Conservation (phyloP, 345 rosid species). For the Tarenaya hassleriana region DNA sequence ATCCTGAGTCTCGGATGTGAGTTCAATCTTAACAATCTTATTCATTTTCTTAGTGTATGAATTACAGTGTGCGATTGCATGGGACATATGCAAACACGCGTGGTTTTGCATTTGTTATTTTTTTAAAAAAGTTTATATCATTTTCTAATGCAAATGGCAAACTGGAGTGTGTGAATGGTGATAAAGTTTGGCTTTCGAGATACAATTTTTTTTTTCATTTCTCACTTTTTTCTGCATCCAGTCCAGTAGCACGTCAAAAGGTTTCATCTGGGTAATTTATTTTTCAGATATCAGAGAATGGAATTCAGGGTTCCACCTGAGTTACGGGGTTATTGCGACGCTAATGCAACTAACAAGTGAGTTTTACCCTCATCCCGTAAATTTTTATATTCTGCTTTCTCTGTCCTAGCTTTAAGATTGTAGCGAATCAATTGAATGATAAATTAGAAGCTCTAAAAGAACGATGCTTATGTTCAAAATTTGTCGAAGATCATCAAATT, state of each 20-base stretch:
- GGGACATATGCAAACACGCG: slow-evolving; percentile 3
- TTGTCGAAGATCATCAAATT: background rate
- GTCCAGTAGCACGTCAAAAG: slow-evolving; percentile 4
- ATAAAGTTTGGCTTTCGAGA: background rate
- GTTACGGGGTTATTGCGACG: slow-evolving; percentile 54
- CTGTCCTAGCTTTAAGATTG: too few relatives aligned
- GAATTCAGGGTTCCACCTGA: slow-evolving; percentile 83
- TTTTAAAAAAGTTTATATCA: too few relatives aligned
- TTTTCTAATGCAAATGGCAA: slow-evolving; percentile 1
- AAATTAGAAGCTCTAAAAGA: too few relatives aligned
- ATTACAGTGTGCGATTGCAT: background rate
- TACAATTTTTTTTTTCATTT: background rate
- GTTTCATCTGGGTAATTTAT: slow-evolving; percentile 13
- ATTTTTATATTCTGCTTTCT: background rate
- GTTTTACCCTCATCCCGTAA: slow-evolving; percentile 20
- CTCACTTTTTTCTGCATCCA: background rate
- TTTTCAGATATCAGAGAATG: slow-evolving; percentile 75
- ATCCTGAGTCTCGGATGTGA: slow-evolving; percentile 94
- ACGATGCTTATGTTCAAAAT: too few relatives aligned
- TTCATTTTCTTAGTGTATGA: slow-evolving; percentile 14
- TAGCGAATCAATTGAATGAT: too few relatives aligned
- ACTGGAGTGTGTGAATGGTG: background rate
- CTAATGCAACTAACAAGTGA: slow-evolving; percentile 46
- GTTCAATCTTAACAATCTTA: slow-evolving; percentile 20
- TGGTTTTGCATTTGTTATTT: slow-evolving; percentile 3